These are phyloP conservation scores for Cudoniella acicularis DNA, from an alignment of 495 filamentous ascomycete genomes.

Conservation along the genomic window DNA sequence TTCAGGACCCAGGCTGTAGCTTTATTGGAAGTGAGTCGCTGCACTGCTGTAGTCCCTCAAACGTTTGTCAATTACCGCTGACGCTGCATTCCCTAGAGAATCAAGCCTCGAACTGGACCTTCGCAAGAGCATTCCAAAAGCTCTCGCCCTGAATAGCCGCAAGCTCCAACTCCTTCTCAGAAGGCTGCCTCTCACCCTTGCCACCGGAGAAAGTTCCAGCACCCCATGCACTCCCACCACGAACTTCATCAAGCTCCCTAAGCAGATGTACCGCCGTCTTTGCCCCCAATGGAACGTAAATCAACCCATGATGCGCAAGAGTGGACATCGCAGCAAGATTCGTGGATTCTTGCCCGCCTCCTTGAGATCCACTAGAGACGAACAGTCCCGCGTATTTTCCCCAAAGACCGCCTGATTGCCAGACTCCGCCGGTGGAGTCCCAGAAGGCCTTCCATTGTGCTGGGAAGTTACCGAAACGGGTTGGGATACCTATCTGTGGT, in stretches of 20 bases:
- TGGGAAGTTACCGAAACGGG: constrained; percentile 94
- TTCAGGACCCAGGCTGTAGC: too few relatives aligned
- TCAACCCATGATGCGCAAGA: constrained; percentile 84
- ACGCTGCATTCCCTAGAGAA: too few relatives aligned
- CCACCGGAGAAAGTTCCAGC: constrained; percentile 79
- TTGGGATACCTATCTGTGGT: constrained; percentile 68
- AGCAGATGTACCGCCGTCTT: constrained; percentile 68
- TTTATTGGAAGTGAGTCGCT: too few relatives aligned
- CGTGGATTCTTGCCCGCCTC: constrained; percentile 92
- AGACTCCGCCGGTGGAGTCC: constrained; percentile 27
- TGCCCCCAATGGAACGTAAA: constrained; percentile 91
- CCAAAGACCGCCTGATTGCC: constrained; percentile 67
- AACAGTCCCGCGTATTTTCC: constrained; percentile 92
- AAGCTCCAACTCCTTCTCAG: constrained; percentile 64
- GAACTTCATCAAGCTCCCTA: constrained; percentile 64
- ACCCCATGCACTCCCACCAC: constrained; percentile 89
- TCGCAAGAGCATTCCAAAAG: constrained; percentile 75
- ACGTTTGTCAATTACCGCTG: too few relatives aligned
- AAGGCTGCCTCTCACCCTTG: constrained; percentile 78
- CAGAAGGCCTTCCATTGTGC: constrained; percentile 73
- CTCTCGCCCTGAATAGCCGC: constrained; percentile 75
- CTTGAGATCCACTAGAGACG: constrained; percentile 71
- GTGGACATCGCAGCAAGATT: constrained; percentile 78
- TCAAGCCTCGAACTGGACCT: constrained; percentile 37
- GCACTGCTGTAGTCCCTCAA: too few relatives aligned